These are phyloP conservation scores for Gymnopilus dilepis DNA, from an alignment of 768 basidiomycete genomes.

Conservation along the genomic window DNA sequence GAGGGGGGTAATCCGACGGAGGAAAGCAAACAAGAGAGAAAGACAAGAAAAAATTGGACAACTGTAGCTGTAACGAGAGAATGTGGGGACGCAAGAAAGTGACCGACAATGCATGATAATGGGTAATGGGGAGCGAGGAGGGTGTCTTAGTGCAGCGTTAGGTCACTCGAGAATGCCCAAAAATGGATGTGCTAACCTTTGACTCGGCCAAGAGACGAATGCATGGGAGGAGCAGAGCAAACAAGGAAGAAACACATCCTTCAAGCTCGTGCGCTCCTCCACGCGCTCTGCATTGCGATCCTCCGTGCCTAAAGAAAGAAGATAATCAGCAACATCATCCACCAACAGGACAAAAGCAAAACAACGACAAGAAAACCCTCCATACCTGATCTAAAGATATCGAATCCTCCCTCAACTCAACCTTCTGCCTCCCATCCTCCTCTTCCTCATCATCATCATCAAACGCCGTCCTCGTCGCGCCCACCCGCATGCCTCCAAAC, in stretches of 20 bases:
- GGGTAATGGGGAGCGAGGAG: background rate
- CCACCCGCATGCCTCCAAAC: constrained; percentile 75
- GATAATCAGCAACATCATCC: constrained; percentile 10
- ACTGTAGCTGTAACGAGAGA: background rate
- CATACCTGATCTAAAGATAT: constrained; percentile 93
- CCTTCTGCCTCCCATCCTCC: constrained; percentile 66
- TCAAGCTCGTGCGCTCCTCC: constrained; percentile 72
- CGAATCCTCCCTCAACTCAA: constrained; percentile 80
- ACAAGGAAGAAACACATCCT: background rate
- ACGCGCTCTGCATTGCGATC: constrained; percentile 90
- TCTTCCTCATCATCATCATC: constrained; percentile 81
- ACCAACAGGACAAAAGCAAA: background rate
- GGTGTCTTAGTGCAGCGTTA: background rate
- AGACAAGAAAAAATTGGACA: background rate
- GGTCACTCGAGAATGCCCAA: background rate
- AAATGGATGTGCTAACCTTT: background rate
- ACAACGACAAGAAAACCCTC: constrained; percentile 3
- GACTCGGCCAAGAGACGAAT: background rate
- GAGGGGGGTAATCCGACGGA: background rate
- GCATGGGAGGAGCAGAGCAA: background rate
- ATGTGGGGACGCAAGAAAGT: background rate
- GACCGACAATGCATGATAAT: too few relatives aligned
- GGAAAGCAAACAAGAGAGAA: background rate
- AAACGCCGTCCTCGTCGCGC: constrained; percentile 38
- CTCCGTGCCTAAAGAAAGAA: constrained; percentile 63